Conservation (phyloP, 306 rosid genomes). For the Cajanus cajan region DNA sequence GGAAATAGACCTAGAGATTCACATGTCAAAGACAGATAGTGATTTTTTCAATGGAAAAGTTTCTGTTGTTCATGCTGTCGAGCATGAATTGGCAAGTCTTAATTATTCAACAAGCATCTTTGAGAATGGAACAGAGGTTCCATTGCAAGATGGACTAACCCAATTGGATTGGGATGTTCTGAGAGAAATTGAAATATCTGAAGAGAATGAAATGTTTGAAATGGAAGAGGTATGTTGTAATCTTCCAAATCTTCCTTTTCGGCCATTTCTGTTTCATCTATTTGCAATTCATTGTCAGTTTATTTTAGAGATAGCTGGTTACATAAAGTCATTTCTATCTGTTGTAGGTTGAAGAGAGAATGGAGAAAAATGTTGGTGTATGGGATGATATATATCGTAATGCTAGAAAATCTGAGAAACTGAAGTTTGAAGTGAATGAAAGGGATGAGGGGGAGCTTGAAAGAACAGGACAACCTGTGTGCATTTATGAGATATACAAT, state of each 20-base stretch:
- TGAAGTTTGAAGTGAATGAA: constrained; percentile 85
- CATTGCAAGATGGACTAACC: constrained; percentile 47
- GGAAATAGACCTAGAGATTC: constrained; percentile 39
- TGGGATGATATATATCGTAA: constrained; percentile 92
- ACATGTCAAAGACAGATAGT: constrained; percentile 36
- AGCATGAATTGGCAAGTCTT: constrained; percentile 49
- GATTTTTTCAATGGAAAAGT: constrained; percentile 30
- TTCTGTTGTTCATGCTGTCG: constrained; percentile 65
- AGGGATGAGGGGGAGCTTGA: constrained; percentile 99
- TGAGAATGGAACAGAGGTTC: constrained; percentile 51
- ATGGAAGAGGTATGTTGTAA: constrained; percentile 73
- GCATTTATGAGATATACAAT: constrained; percentile 90
- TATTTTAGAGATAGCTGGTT: constrained; percentile 30
- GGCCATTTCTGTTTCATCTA: background rate
- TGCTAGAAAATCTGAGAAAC: constrained; percentile 87
- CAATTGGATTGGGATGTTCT: constrained; percentile 76
- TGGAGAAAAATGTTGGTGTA: constrained; percentile 57
- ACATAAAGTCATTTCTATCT: constrained; percentile 23
- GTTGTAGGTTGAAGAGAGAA: constrained; percentile 78
- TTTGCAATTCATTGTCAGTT: constrained; percentile 26
- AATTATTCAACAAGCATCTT: constrained; percentile 42
- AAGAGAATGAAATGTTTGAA: constrained; percentile 80
- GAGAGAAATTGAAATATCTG: constrained; percentile 68
- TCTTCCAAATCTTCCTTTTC: constrained; percentile 14
- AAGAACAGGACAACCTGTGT: constrained; percentile 87